These are phyloP conservation scores for Solidago caesia DNA, from an alignment of 129 eudicot genomes.

Conservation along the genomic window DNA sequence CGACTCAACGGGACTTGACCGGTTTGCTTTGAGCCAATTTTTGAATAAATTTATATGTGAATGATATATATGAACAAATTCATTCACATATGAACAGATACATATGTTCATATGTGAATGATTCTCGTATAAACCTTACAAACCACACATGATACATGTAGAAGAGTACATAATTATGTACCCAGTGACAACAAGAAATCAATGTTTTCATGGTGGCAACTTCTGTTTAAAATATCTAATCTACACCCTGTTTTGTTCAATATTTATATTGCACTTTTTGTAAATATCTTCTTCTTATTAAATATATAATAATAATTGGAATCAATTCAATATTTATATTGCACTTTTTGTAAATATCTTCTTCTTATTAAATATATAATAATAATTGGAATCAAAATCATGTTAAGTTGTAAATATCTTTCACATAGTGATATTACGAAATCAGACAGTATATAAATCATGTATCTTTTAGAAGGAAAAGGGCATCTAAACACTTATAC, in stretches of 20 bases:
- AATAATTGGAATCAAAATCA: background rate
- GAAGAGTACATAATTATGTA: background rate
- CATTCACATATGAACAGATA: no score
- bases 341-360: conserved; percentile 29
- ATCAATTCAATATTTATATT: conserved; percentile 23
- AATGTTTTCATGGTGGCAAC: conserved; percentile 13
- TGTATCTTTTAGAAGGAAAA: background rate
- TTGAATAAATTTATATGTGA: no score
- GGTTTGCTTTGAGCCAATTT: no score
- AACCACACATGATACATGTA: background rate
- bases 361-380: background rate
- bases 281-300: background rate
- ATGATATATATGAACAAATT: no score
- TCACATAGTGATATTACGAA: background rate
- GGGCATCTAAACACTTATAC: background rate
- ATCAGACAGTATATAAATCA: background rate
- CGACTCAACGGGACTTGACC: no score
- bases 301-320: background rate
- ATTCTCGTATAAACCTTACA: no score
- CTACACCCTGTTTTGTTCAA: conserved; percentile 27
- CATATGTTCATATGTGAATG: no score
- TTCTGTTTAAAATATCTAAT: conserved; percentile 22
- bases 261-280: conserved; percentile 34
- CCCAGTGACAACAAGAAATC: conserved; percentile 25
- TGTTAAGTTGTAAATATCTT: background rate